Percentiles rank a stretch among this genome's conserved stretches.
phyloP scores from a whole-genome alignment of 495 filamentous ascomycete species.

The Daldinia loculata region DNA sequence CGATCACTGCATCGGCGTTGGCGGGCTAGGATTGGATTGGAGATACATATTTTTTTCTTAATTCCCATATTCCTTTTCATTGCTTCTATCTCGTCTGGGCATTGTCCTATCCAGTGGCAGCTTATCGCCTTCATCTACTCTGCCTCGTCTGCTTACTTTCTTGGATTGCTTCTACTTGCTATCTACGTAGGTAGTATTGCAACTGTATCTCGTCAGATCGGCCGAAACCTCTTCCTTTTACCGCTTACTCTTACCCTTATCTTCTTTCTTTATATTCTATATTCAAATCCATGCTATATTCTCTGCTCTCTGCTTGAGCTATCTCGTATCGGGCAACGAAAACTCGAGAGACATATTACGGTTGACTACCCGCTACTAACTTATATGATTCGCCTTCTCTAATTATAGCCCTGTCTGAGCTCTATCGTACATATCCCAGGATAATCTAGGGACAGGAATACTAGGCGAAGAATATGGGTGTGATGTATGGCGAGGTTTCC shows the following conservation, averaged over 20 bases:
- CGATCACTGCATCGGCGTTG: constrained; percentile 10
- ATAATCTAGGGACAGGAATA: not conserved
- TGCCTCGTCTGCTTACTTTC: constrained; percentile 13
- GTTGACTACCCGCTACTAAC: constrained; percentile 4
- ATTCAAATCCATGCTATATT: constrained; percentile 8
- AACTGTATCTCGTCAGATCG: constrained; percentile 25
- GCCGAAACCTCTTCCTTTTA: not conserved
- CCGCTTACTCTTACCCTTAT: not conserved
- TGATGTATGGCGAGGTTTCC: constrained; percentile 45
- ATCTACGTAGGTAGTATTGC: constrained; percentile 7
- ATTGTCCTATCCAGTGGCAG: constrained; percentile 4
- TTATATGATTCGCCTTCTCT: constrained; percentile 13
- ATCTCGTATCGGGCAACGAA: constrained; percentile 17
- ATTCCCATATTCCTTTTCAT: not conserved
- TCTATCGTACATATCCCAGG: not conserved
- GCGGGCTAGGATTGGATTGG: constrained; percentile 13
- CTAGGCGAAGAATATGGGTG: constrained; percentile 43
- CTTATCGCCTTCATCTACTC: constrained; percentile 19
- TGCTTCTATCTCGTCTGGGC: not conserved
- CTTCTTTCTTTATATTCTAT: constrained; percentile 4
- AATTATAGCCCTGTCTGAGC: constrained; percentile 7
- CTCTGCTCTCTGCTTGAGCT: constrained; percentile 4
- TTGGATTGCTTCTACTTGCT: constrained; percentile 26
- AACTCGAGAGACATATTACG: constrained; percentile 22
- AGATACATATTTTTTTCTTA: constrained; percentile 2